These are phyloP conservation scores for Bullera alba DNA, from an alignment of 768 basidiomycete genomes.

Conservation along the genomic window DNA sequence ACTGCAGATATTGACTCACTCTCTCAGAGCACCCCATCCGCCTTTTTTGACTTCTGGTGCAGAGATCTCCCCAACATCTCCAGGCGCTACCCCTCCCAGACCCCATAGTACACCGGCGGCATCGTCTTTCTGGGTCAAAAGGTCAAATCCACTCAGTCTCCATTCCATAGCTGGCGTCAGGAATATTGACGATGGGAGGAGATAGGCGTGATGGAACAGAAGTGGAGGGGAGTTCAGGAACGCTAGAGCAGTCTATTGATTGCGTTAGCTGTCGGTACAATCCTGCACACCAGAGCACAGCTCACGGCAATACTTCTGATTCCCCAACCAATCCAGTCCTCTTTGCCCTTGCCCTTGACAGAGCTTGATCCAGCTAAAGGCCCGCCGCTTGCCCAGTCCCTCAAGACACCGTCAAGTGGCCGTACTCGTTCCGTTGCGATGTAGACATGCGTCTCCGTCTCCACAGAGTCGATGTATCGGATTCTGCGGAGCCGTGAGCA, in stretches of 20 bases:
- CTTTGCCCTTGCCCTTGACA: conserved; percentile 54
- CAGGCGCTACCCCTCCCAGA: conserved; percentile 52
- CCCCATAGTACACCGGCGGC: conserved; percentile 62
- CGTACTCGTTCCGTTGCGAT: conserved; percentile 92
- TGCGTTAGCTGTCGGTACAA: not conserved
- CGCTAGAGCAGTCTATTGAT: conserved; percentile 66
- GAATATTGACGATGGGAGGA: conserved; percentile 58
- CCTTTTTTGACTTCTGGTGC: conserved; percentile 79
- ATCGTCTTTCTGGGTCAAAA: conserved; percentile 76
- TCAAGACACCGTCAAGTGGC: conserved; percentile 60
- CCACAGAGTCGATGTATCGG: conserved; percentile 87
- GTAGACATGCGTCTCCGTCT: conserved; percentile 77
- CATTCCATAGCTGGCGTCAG: conserved; percentile 91
- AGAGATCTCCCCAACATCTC: conserved; percentile 56
- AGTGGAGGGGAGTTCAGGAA: conserved; percentile 84
- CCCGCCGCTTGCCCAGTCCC: conserved; percentile 53
- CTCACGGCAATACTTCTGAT: conserved; percentile 78
- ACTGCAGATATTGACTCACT: conserved; percentile 52
- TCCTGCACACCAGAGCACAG: conserved; percentile 14
- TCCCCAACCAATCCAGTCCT: conserved; percentile 92
- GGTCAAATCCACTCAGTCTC: conserved; percentile 91
- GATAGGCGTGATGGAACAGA: conserved; percentile 67
- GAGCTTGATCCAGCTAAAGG: conserved; percentile 8
- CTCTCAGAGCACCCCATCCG: conserved; percentile 76
- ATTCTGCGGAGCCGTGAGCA: conserved; percentile 47